A percentile compares a stretch with the other conserved stretches of the same genome.
These are phyloP conservation scores for Malassezia nana DNA, from an alignment of 1,284 basidiomycete genomes.

Conservation along the genomic window DNA sequence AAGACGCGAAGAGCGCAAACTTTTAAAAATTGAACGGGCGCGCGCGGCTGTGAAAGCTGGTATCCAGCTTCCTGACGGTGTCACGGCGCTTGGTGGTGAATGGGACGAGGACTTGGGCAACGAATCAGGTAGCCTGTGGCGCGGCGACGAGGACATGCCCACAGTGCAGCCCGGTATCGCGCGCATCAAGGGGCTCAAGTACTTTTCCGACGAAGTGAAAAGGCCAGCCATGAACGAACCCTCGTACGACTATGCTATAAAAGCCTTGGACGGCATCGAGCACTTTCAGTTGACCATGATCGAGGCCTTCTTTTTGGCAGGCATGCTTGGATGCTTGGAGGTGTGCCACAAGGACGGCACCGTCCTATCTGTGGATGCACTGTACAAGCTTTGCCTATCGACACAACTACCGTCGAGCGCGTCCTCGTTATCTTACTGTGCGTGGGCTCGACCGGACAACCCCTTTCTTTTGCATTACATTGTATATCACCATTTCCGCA, in stretches of 20 bases:
- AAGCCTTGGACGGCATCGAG: constrained; percentile 61
- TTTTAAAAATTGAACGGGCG: constrained; percentile 45
- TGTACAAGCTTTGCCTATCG: constrained; percentile 24
- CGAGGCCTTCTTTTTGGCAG: constrained; percentile 83
- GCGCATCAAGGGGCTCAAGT: constrained; percentile 37
- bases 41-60: constrained; percentile 42
- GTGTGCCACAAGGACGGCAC: constrained; percentile 47
- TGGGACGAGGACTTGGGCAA: constrained; percentile 24
- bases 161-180: constrained; percentile 28
- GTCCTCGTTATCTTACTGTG: not conserved
- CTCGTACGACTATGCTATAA: not conserved
- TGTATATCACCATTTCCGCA: constrained; percentile 87
- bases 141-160: constrained; percentile 30
- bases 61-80: constrained; percentile 37
- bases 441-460: constrained; percentile 58
- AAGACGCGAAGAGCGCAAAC: constrained; percentile 37
- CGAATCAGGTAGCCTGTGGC: constrained; percentile 19
- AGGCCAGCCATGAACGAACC: constrained; percentile 7
- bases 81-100: constrained; percentile 44
- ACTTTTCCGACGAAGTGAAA: constrained; percentile 32
- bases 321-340: constrained; percentile 74
- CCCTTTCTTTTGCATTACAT: constrained; percentile 85
- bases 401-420: constrained; percentile 10
- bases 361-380: constrained; percentile 19
- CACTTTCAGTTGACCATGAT: constrained; percentile 81